Evolutionary conservation across 306 rosid species (phyloP).

Genomic region (Pueraria montana): DNA sequence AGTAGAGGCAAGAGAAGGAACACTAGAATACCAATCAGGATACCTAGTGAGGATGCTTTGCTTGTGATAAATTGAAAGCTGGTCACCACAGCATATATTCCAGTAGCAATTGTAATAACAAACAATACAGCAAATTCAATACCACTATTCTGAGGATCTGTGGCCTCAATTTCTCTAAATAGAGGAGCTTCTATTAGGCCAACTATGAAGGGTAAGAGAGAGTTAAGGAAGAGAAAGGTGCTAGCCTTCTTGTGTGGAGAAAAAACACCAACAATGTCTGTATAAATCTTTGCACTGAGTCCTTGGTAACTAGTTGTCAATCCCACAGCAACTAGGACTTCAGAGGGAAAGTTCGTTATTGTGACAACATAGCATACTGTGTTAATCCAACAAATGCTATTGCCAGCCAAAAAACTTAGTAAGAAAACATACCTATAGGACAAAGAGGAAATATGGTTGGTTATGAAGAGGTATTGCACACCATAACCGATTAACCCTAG

Average conservation of each 20-base stretch:
- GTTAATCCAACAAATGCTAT: too few relatives aligned
- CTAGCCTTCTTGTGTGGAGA: conserved; percentile 53
- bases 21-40: too few relatives aligned
- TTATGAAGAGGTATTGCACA: too few relatives aligned
- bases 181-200: conserved; percentile 55
- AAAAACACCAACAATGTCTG: conserved; percentile 58
- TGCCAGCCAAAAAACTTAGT: too few relatives aligned
- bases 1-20: too few relatives aligned
- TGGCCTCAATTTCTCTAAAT: conserved; percentile 46
- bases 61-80: conserved; percentile 64
- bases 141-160: conserved; percentile 33
- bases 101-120: conserved; percentile 71
- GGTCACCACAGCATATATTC: conserved; percentile 65
- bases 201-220: conserved; percentile 61
- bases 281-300: conserved; percentile 80
- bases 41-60: too few relatives aligned
- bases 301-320: conserved; percentile 84
- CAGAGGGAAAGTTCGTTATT: conserved; percentile 63
- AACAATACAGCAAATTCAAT: conserved; percentile 65
- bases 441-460: too few relatives aligned
- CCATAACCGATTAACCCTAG: too few relatives aligned
- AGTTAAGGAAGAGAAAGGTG: too few relatives aligned
- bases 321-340: conserved; percentile 51
- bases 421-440: too few relatives aligned
- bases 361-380: neutral